phyloP scores from a whole-genome alignment of 441 rosid genomes.

The Euphorbia schlechtendalii region DNA sequence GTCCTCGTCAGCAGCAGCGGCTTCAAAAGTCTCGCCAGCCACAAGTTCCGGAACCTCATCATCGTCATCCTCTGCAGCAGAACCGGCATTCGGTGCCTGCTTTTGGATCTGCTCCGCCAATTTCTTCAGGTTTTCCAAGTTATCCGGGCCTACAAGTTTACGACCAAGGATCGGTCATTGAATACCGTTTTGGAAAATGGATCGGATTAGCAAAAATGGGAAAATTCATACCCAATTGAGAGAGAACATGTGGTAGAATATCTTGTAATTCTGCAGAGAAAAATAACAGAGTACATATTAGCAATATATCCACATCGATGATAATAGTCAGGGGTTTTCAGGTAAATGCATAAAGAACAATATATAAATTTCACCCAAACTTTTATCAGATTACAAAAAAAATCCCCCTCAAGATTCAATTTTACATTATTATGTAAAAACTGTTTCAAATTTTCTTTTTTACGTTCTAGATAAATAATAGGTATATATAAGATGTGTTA shows the following conservation, averaged over 20 bases:
- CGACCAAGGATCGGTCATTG: too few relatives aligned
- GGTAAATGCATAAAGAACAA: too few relatives aligned
- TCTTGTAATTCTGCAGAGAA: constrained; percentile 60
- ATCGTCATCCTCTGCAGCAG: constrained; percentile 55
- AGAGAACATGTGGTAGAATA: constrained; percentile 74
- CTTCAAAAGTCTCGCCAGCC: constrained; percentile 81
- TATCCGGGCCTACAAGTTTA: constrained; percentile 39
- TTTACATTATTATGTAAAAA: too few relatives aligned
- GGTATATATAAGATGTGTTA: too few relatives aligned
- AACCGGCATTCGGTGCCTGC: constrained; percentile 42
- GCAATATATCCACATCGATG: not conserved
- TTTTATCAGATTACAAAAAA: too few relatives aligned
- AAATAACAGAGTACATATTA: too few relatives aligned
- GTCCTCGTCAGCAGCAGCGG: constrained; percentile 74
- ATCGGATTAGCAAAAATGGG: not conserved
- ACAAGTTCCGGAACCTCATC: constrained; percentile 94
- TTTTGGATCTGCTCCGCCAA: constrained; percentile 92
- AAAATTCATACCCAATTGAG: constrained; percentile 62
- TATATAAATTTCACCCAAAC: too few relatives aligned
- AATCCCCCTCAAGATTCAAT: too few relatives aligned
- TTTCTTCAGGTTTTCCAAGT: constrained; percentile 83
- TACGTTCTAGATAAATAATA: too few relatives aligned
- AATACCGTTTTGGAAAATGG: not conserved
- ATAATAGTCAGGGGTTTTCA: not conserved
- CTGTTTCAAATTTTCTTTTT: too few relatives aligned